Base-by-base conservation (phyloP, 2,329 filamentous ascomycete genomes). In the Thelonectria blattea region DNA sequence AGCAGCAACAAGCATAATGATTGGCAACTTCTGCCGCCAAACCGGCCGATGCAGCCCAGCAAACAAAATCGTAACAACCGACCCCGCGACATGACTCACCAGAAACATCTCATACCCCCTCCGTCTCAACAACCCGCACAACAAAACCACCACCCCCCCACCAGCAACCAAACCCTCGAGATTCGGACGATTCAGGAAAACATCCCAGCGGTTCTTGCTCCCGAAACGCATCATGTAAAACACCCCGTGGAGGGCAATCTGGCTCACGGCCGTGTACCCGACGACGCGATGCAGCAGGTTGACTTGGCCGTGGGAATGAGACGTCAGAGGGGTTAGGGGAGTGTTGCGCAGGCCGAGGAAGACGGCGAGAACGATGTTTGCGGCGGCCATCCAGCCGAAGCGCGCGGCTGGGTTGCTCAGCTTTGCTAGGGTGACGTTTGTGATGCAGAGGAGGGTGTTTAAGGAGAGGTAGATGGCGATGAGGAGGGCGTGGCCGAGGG, bases 311-410 rank as follows among this genome's bases (percentile, higher is more conserved):
- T 84, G 80, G 3, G 80, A 51, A 11, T 48, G 15, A 0, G 45
- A 17, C 2, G 55, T 49, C 0, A 65, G 7, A 2, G 14, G 18
- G 79, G 76, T 76, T 6, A 84, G 66, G 0, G 81, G 81, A 0
- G 80, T 83, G 56, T 83, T 83, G 56, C 80, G 78, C 11, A 85
- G 72, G 24, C 83, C 81, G 3, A 82, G 77, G 18, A 80, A 75
- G 5, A 82, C 71, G 10, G 74, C 74, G 34, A 82, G 64, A 1
- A 57, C 57, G 56, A 70, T 71, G 55, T 84, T 84, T 32, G 69
- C 74, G 12, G 78, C 68, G 1, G 77, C 72, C 68, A 84, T 74
- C 82, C 69, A 71, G 37, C 68, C 68, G 10, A 68, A 65, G 17
- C 68, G 56, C 17, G 68, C 67, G 0, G 67, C 66, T 3, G 57